phyloP scores from a whole-genome alignment of 257 asterid genomes.

The Solanum acaule region DNA sequence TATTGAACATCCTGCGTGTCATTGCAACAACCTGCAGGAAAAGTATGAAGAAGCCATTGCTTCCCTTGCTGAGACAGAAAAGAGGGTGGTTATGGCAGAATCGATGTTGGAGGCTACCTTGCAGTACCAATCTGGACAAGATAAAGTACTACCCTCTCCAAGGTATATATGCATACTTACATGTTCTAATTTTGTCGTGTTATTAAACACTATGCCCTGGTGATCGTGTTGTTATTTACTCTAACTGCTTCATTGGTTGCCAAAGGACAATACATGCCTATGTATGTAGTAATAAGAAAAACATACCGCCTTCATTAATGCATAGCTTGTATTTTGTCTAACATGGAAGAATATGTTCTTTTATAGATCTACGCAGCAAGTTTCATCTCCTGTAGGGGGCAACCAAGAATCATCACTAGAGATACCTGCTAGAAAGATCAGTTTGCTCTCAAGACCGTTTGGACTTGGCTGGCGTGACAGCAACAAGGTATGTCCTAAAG shows the following conservation, averaged over 20 bases:
- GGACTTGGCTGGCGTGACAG: constrained; percentile 62
- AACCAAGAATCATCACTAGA: constrained; percentile 57
- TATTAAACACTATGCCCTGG: neutral
- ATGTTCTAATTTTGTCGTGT: neutral
- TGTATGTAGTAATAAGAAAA: neutral
- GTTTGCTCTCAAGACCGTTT: constrained; percentile 57
- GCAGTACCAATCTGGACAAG: constrained; percentile 92
- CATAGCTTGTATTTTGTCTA: neutral
- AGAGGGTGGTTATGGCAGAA: constrained; percentile 92
- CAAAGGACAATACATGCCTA: neutral
- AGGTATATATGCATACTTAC: constrained; percentile 23
- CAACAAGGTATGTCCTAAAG: constrained; percentile 54
- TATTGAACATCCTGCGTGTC: neutral
- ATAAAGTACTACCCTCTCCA: constrained; percentile 72
- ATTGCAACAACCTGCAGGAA: constrained; percentile 34
- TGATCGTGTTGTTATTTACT: neutral
- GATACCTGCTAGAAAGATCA: constrained; percentile 50
- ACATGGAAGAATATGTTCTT: neutral
- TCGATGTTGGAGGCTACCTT: constrained; percentile 98
- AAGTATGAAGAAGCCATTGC: constrained; percentile 76
- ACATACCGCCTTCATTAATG: neutral
- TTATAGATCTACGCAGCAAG: constrained; percentile 61
- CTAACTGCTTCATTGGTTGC: neutral
- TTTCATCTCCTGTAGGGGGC: constrained; percentile 18
- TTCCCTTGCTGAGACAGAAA: constrained; percentile 78